These are phyloP conservation scores for Lecanicillium sp. DNA, from an alignment of 2,329 filamentous ascomycete genomes.

Conservation along the genomic window DNA sequence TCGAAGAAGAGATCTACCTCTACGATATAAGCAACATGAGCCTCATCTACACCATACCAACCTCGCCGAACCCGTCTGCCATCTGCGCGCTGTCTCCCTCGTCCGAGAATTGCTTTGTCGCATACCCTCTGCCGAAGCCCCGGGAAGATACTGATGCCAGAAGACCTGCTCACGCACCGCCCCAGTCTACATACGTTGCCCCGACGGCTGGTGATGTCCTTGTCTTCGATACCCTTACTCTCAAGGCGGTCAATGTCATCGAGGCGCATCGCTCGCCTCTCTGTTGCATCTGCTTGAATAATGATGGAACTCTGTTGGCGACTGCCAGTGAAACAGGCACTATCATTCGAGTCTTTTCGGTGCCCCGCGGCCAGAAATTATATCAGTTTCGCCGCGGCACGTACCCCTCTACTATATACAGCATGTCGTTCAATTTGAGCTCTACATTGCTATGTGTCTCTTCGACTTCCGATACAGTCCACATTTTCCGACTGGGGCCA, in stretches of 20 bases:
- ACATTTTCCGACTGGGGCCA: conserved; percentile 78
- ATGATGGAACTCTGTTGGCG: conserved; percentile 82
- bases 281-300: conserved; percentile 86
- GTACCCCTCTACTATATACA: conserved; percentile 92
- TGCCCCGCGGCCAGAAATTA: conserved; percentile 85
- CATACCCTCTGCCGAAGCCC: conserved; percentile 79
- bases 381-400: conserved; percentile 95
- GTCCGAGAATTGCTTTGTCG: conserved; percentile 92
- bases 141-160: conserved; percentile 53
- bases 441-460: conserved; percentile 93
- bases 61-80: conserved; percentile 84
- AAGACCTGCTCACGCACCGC: conserved; percentile 77
- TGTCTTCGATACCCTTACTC: conserved; percentile 81
- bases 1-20: conserved; percentile 94
- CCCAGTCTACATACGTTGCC: conserved; percentile 68
- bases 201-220: conserved; percentile 88
- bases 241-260: conserved; percentile 91
- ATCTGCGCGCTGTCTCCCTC: conserved; percentile 92
- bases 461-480: conserved; percentile 91
- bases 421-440: conserved; percentile 97
- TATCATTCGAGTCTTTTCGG: conserved; percentile 90
- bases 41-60: conserved; percentile 84
- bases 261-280: conserved; percentile 90
- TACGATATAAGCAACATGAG: conserved; percentile 99
- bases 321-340: conserved; percentile 97